These are phyloP conservation scores for Sapria himalayana DNA, from an alignment of 345 rosid genomes.

Conservation along the genomic window DNA sequence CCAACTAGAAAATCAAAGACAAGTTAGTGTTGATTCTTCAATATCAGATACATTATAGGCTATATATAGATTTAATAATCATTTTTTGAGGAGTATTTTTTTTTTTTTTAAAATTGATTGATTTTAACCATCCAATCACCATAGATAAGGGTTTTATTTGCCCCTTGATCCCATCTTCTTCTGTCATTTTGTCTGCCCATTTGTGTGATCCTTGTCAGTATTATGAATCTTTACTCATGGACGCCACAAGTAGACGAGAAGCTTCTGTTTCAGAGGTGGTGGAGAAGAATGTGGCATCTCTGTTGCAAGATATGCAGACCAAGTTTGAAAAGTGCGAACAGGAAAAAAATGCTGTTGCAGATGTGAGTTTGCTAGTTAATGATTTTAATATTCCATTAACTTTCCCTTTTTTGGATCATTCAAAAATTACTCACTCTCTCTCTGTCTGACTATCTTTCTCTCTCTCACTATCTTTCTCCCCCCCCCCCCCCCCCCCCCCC, in stretches of 20 bases:
- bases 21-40: constrained; percentile 21
- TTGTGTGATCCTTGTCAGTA: constrained; percentile 18
- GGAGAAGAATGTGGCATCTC: constrained; percentile 36
- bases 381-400: no score
- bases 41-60: not conserved
- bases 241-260: constrained; percentile 56
- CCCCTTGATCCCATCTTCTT: constrained; percentile 1
- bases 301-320: constrained; percentile 42
- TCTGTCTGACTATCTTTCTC: no score
- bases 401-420: no score
- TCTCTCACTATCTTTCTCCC: no score
- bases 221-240: constrained; percentile 55
- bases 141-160: no score
- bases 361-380: constrained; percentile 39
- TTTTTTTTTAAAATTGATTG: no score
- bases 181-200: not conserved
- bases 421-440: no score
- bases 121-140: no score
- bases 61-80: no score
- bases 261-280: constrained; percentile 35
- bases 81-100: no score
- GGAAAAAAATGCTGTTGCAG: constrained; percentile 42
- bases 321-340: constrained; percentile 37
- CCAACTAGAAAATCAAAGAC: constrained; percentile 63
- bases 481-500: no score